These are phyloP conservation scores for Suillus subaureus DNA, from an alignment of 768 basidiomycete genomes.

Conservation along the genomic window DNA sequence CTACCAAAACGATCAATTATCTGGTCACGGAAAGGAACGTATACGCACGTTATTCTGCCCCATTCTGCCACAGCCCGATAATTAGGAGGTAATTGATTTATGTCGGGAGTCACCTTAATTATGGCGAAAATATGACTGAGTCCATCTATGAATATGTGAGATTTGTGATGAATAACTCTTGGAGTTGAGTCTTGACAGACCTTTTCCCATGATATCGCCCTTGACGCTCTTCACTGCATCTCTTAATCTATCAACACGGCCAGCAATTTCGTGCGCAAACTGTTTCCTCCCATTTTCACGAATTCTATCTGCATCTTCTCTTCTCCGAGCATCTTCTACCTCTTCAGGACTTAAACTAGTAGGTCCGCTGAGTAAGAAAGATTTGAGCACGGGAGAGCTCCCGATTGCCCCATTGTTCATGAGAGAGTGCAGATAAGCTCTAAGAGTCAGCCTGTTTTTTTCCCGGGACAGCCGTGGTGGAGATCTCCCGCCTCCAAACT, in stretches of 20 bases:
- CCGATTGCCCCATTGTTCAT: slow-evolving; percentile 73
- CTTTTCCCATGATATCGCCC: slow-evolving; percentile 89
- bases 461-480: slow-evolving; percentile 73
- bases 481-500: slow-evolving; percentile 65
- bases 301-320: slow-evolving; percentile 88
- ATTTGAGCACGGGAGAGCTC: slow-evolving; percentile 81
- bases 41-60: slow-evolving; percentile 91
- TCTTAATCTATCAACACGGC: slow-evolving; percentile 82
- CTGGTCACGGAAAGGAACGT: slow-evolving; percentile 6
- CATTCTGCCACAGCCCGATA: slow-evolving; percentile 93
- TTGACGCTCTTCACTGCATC: slow-evolving; percentile 86
- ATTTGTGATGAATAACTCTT: slow-evolving; percentile 11
- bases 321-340: slow-evolving; percentile 68
- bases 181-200: slow-evolving; percentile 45
- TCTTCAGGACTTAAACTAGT: slow-evolving; percentile 72
- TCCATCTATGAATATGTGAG: slow-evolving; percentile 59
- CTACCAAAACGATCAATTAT: slow-evolving; percentile 42
- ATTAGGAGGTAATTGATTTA: slow-evolving; percentile 77
- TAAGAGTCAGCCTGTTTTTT: slow-evolving; percentile 92
- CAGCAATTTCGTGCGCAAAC: slow-evolving; percentile 87
- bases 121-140: slow-evolving; percentile 86
- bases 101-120: slow-evolving; percentile 78
- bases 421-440: slow-evolving; percentile 87
- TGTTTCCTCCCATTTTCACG: slow-evolving; percentile 85
- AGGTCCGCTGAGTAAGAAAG: slow-evolving; percentile 81